Percentiles rank a stretch among this genome's conserved stretches.
Conservation (phyloP, 768 basidiomycete species). For the Termitomyces sp. region DNA sequence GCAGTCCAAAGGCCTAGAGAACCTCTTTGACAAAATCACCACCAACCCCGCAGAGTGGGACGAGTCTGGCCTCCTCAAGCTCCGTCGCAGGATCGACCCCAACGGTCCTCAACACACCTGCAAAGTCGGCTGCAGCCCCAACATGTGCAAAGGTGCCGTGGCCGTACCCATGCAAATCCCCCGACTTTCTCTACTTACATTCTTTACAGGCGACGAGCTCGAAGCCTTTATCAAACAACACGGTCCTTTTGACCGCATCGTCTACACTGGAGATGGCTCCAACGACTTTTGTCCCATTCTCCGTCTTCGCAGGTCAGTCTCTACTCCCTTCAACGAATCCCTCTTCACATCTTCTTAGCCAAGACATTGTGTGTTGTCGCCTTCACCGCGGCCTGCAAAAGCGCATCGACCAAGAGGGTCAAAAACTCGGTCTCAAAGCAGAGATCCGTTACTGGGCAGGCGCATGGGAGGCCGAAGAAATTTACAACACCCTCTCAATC, state of each 20-base stretch:
- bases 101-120: conserved; percentile 77
- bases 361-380: conserved; percentile 81
- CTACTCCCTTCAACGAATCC: background rate
- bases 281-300: conserved; percentile 96
- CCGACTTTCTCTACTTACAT: background rate
- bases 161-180: too few species aligned
- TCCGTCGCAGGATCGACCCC: conserved; percentile 74
- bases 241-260: conserved; percentile 66
- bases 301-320: conserved; percentile 60
- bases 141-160: conserved; percentile 98
- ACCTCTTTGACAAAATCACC: conserved; percentile 77
- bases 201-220: conserved; percentile 78
- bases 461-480: conserved; percentile 95
- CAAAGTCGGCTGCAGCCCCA: conserved; percentile 82
- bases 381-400: conserved; percentile 71
- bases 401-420: conserved; percentile 71
- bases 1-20: conserved; percentile 69
- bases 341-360: conserved; percentile 34
- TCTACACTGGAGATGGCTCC: conserved; percentile 90
- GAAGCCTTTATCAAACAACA: conserved; percentile 67
- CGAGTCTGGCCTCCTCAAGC: conserved; percentile 58
- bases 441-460: conserved; percentile 83
- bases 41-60: conserved; percentile 92
- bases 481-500: conserved; percentile 42
- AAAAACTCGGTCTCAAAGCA: conserved; percentile 58